Percentiles rank a stretch among this genome's conserved stretches.
Conservation (phyloP, 1,284 basidiomycete genomes). For the Cryptococcus sp. region DNA sequence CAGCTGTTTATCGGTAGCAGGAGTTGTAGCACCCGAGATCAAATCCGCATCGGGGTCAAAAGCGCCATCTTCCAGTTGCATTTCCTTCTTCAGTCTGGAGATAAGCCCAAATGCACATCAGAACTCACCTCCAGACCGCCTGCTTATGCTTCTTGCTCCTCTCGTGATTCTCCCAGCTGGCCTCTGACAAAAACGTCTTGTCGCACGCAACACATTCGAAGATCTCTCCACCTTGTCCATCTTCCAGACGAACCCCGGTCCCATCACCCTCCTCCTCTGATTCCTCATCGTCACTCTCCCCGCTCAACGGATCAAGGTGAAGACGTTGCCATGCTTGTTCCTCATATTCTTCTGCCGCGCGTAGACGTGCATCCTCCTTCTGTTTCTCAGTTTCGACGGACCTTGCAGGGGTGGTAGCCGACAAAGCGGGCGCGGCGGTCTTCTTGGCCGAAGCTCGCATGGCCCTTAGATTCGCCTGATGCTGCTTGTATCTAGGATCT, state of each 20-base stretch:
- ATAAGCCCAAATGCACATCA: background rate
- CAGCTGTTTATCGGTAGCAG: too few relatives aligned
- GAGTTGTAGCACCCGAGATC: too few relatives aligned
- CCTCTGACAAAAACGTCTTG: conserved; percentile 86
- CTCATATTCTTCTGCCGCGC: conserved; percentile 33
- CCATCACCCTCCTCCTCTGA: conserved; percentile 29
- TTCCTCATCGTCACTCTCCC: conserved; percentile 54
- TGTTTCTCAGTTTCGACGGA: conserved; percentile 18
- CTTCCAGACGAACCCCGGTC: conserved; percentile 29
- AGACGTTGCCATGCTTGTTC: conserved; percentile 74
- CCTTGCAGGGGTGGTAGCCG: conserved; percentile 6
- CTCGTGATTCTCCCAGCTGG: conserved; percentile 95
- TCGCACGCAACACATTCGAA: conserved; percentile 97
- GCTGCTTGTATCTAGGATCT: conserved; percentile 82
- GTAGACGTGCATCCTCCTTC: conserved; percentile 25
- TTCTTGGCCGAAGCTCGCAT: conserved; percentile 12
- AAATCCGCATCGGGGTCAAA: conserved; percentile 3
- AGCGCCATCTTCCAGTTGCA: conserved; percentile 39
- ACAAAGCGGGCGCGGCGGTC: conserved; percentile 8
- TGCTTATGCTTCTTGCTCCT: conserved; percentile 92
- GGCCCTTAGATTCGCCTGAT: conserved; percentile 56
- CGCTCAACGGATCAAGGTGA: conserved; percentile 43
- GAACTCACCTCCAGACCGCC: conserved; percentile 63
- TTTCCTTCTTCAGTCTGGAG: conserved; percentile 67
- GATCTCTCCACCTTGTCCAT: conserved; percentile 28